Percentiles rank a stretch among this genome's conserved stretches.
phyloP scores from a whole-genome alignment of 108 stramenopile species.

The Stephanodiscus triporus region DNA sequence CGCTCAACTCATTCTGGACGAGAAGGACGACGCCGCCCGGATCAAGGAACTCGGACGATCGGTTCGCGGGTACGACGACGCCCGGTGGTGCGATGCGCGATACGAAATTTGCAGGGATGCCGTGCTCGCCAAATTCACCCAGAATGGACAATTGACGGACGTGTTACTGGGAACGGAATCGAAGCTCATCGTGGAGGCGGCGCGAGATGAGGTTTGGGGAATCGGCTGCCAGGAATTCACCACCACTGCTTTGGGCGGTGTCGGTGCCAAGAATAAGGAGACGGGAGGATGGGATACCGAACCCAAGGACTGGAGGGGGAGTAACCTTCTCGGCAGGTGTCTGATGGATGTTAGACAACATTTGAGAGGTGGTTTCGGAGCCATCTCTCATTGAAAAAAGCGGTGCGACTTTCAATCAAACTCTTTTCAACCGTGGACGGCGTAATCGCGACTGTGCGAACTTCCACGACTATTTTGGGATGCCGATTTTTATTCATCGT shows the following conservation, averaged over 20 bases:
- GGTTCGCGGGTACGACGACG: conserved; percentile 40
- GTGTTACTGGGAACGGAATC: conserved; percentile 28
- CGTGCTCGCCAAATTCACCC: conserved; percentile 31
- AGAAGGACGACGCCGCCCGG: conserved; percentile 24
- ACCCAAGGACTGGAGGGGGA: conserved; percentile 31
- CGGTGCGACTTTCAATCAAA: too few species aligned
- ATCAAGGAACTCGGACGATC: conserved; percentile 32
- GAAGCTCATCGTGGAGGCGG: conserved; percentile 39
- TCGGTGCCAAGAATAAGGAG: conserved; percentile 38
- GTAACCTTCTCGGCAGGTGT: conserved; percentile 39
- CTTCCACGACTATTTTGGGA: too few species aligned
- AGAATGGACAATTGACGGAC: conserved; percentile 25
- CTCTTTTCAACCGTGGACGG: background rate
- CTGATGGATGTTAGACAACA: conserved; percentile 42
- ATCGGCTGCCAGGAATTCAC: conserved; percentile 31
- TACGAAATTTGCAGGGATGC: conserved; percentile 41
- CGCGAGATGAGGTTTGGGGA: conserved; percentile 39
- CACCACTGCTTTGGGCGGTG: conserved; percentile 3
- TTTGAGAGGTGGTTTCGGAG: background rate
- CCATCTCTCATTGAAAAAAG: background rate
- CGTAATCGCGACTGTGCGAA: background rate
- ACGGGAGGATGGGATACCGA: conserved; percentile 32
- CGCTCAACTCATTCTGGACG: conserved; percentile 25
- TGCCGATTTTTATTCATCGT: too few species aligned
- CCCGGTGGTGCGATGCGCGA: conserved; percentile 29